phyloP scores from a whole-genome alignment of 164 flowering plant genomes.

The Euptelea pleiosperma region DNA sequence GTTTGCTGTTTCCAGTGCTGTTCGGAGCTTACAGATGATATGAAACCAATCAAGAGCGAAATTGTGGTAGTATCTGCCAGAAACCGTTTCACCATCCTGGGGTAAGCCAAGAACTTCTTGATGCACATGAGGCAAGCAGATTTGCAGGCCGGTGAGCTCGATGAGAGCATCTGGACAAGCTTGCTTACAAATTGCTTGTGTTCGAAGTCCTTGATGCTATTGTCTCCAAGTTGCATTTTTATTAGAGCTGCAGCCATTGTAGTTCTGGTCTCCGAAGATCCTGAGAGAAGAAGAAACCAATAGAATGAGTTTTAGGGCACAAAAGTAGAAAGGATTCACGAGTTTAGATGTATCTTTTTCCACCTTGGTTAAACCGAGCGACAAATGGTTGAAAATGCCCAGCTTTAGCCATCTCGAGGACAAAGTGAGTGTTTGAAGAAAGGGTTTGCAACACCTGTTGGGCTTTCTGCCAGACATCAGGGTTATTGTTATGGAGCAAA shows the following conservation, averaged over 20 bases:
- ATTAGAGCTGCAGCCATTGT: conserved; percentile 17
- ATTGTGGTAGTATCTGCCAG: conserved; percentile 16
- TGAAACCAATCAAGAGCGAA: conserved; percentile 15
- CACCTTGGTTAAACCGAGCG: conserved; percentile 24
- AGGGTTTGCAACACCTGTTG: conserved; percentile 11
- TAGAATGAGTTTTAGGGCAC: background rate
- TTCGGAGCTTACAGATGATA: conserved; percentile 11
- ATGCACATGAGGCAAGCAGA: conserved; percentile 24
- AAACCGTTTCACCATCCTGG: conserved; percentile 13
- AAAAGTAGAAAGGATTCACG: background rate
- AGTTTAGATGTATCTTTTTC: background rate
- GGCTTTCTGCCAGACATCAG: conserved; percentile 10
- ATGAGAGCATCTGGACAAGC: conserved; percentile 19
- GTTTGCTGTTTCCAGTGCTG: conserved; percentile 14
- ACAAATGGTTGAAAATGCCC: conserved; percentile 22
- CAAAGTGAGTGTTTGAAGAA: conserved; percentile 12
- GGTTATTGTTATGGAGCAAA: conserved; percentile 16
- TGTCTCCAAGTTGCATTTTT: conserved; percentile 21
- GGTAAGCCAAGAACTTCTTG: conserved; percentile 15
- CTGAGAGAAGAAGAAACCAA: conserved; percentile 8
- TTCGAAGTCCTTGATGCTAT: conserved; percentile 11
- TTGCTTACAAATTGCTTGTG: conserved; percentile 13
- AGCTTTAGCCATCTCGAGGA: conserved; percentile 22
- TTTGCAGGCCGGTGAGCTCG: conserved; percentile 20
- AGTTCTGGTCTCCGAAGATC: conserved; percentile 18